Percentiles rank a stretch among this genome's conserved stretches.
phyloP scores from a whole-genome alignment of 2,329 filamentous ascomycete species.

The Alternaria burnsii region DNA sequence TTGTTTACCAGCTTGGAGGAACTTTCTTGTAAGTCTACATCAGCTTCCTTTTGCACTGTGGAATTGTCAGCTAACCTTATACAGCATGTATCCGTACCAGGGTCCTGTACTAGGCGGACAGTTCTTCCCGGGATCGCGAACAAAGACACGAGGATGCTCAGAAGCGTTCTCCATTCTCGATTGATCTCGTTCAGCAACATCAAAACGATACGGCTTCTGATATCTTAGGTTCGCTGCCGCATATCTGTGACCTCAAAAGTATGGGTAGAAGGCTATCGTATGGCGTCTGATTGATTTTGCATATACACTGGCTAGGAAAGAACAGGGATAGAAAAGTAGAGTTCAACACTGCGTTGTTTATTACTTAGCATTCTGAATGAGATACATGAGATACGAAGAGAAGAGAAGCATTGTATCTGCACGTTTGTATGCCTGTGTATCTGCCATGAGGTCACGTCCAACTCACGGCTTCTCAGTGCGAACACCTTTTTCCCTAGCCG shows the following conservation, averaged over 20 bases:
- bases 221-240: constrained; percentile 11
- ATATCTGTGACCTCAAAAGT: constrained; percentile 11
- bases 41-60: not conserved
- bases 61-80: constrained; percentile 2
- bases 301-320: not conserved
- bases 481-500: too few relatives aligned
- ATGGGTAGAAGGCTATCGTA: constrained; percentile 49
- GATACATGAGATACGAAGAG: not conserved
- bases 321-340: not conserved
- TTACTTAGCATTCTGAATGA: not conserved
- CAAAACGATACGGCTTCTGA: not conserved
- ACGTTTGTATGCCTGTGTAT: too few relatives aligned
- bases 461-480: too few relatives aligned
- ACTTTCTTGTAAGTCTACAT: constrained; percentile 73
- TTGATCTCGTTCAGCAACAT: not conserved
- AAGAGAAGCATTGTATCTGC: too few relatives aligned
- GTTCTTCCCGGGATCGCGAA: not conserved
- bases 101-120: constrained; percentile 52
- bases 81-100: constrained; percentile 56
- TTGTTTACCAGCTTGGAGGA: constrained; percentile 84
- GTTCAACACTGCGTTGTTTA: not conserved
- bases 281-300: constrained; percentile 32
- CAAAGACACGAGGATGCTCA: not conserved
- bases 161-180: not conserved
- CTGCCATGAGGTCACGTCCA: too few relatives aligned